These are phyloP conservation scores for Penstemon newberryi DNA, from an alignment of 257 asterid genomes.

Conservation along the genomic window DNA sequence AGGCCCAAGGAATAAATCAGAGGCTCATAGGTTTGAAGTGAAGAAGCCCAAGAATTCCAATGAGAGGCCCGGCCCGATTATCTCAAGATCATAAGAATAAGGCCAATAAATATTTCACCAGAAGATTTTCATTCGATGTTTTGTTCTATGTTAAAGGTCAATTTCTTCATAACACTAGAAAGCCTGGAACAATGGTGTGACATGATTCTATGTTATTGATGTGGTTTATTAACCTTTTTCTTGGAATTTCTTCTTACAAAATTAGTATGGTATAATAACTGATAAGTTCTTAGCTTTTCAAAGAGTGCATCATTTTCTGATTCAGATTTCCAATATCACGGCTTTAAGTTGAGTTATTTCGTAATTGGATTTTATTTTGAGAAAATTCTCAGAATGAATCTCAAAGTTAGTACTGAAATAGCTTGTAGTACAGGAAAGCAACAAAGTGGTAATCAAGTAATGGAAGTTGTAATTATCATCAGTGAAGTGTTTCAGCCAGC, in stretches of 20 bases:
- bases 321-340: slow-evolving; percentile 2
- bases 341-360: slow-evolving; percentile 15
- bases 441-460: slow-evolving; percentile 43
- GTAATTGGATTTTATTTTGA: slow-evolving; percentile 23
- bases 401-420: slow-evolving; percentile 74
- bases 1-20: no score
- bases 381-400: slow-evolving; percentile 48
- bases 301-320: slow-evolving; percentile 15
- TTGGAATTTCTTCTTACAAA: neutral
- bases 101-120: no score
- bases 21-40: no score
- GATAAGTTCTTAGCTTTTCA: slow-evolving; percentile 1
- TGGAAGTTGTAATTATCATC: slow-evolving; percentile 74
- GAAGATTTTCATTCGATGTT: no score
- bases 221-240: slow-evolving; percentile 4
- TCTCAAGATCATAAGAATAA: no score
- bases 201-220: slow-evolving; percentile 9
- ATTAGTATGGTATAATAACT: neutral
- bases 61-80: no score
- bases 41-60: no score
- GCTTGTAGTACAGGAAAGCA: slow-evolving; percentile 50
- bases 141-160: no score
- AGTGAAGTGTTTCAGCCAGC: slow-evolving; percentile 48
- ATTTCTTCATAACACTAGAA: slow-evolving; percentile 4
- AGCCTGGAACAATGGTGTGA: slow-evolving; percentile 1